Evolutionary conservation across 2,329 filamentous ascomycete genomes (phyloP), one percentile per base, ranked within the genome.

Genomic region (Ophiostoma himal-ulmi): DNA sequence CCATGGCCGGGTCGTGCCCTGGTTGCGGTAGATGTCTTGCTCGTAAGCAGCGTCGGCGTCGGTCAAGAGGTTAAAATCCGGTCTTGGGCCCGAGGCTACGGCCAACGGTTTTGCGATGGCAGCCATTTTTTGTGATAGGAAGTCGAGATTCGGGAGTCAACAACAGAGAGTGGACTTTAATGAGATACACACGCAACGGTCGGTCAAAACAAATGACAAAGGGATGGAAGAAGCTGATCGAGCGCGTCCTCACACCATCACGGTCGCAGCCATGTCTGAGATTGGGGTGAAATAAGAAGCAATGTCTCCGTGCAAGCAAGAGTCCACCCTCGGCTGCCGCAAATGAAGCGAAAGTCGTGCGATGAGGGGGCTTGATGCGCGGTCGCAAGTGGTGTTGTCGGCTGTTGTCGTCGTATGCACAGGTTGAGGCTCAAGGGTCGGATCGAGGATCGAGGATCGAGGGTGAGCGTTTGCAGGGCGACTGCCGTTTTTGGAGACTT

Each of bases 21-120:
- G 88, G 77, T 96, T 92, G 75, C 94, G 91, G 74, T 95, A 83
- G 72, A 98, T 89, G 79, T 99, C 95, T 81, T 97, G 94, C 82
- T 99, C 96, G 84, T 98, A 99, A 72, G 96, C 87, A 70, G 92
- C 90, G 82, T 99, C 95, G 82, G 96, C 93, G 78, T 93, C 91
- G 76, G 89, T 75, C 6, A 74, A 26, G 37, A 74, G 72, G 20
- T 70, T 57, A 7, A 72, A 34, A 65, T 74, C 73, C 26, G 73
- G 70, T 48, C 34, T 37, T 34, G 68, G 54, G 44, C 68, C 70
- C 10, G 62, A 20, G 60, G 60, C 60, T 34, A 20, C 34, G 26
- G 64, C 39, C 69, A 36, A 20, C 67, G 39, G 11, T 22, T 11
- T n/a, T 22, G 14, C 37, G 11, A 44, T 22, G 26, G 22, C 36